Evolutionary conservation across 495 filamentous ascomycete species (phyloP).

Genomic region (Hypoxylon crocopeplum): DNA sequence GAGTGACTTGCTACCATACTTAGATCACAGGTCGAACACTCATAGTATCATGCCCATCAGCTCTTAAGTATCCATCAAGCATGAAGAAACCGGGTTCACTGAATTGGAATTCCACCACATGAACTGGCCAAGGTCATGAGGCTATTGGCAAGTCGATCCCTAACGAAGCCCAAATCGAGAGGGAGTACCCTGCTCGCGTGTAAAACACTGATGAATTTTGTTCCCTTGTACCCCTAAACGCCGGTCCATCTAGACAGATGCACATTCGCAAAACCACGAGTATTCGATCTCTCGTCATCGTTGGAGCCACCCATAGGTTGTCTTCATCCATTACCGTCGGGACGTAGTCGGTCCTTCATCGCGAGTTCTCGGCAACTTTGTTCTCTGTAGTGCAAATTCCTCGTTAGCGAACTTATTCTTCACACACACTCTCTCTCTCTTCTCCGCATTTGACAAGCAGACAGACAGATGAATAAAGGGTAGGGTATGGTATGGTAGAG

Average conservation of each 20-base stretch:
- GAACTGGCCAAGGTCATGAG: too few species aligned
- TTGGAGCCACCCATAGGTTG: too few species aligned
- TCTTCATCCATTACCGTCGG: not conserved
- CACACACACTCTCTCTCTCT: not conserved
- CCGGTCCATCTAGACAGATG: constrained; percentile 11
- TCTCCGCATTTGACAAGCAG: constrained; percentile 2
- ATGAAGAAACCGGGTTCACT: too few species aligned
- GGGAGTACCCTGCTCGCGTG: too few species aligned
- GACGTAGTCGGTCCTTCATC: constrained; percentile 3
- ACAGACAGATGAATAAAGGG: constrained; percentile 17
- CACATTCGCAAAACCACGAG: not conserved
- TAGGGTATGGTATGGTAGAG: constrained; percentile 32
- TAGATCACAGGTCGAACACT: too few species aligned
- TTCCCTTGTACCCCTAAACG: constrained; percentile 12
- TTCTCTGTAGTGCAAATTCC: constrained; percentile 32
- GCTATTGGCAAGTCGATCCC: too few species aligned
- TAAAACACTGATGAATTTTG: constrained; percentile 3
- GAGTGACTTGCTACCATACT: too few species aligned
- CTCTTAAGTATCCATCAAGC: too few species aligned
- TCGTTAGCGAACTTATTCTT: constrained; percentile 13
- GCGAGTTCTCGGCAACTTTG: constrained; percentile 40
- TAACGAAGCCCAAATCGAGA: too few species aligned
- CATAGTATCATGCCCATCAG: too few species aligned
- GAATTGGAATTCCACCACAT: too few species aligned
- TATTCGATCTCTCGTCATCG: not conserved